Evolutionary conservation across 169 alveolate species (phyloP), one percentile per base, ranked within the genome.

Genomic region (Perkinsus olseni): DNA sequence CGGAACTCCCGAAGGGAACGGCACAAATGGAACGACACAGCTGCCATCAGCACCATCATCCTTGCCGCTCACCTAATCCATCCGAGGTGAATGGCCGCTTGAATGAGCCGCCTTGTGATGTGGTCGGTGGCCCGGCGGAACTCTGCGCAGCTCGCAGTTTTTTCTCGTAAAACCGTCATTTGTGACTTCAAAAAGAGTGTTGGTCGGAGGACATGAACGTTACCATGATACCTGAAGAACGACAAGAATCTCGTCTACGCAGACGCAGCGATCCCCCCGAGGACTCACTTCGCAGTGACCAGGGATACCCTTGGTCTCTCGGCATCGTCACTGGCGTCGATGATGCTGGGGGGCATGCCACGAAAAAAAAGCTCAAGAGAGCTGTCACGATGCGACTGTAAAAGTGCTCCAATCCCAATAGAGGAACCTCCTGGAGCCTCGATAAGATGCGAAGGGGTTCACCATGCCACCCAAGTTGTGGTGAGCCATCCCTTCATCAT

Each of bases 61-160:
- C n/a, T n/a, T n/a, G n/a, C n/a, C n/a, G n/a, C 82, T 62, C 34
- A 62, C 82, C 31, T 62, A 24, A 62, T 62, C 82, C 82, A 62
- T 8, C 82, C 82, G 37, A 62, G 82, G 92, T 94, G 92, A 38
- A 95, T 37, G 28, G 96, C 96, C 62, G 94, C 96, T 38, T 95
- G 95, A 39, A 95, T 91, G 62, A 95, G 92, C 24, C 94, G 93
- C n/a, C 96, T 94, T 34, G 94, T 95, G 74, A 94, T 36, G 48
- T 95, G 94, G 39, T 95, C 95, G 51, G 96, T 92, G 0, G 82
- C 82, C 31, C 82, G 82, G 17, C 82, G 82, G 34, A 62, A 62
- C 82, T 62, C 82, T 24, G 82, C 82, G 13, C 31, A 62, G 4
- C 17, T 62, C 1, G 17, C 82, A 13, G 82, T 62, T 1, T 62